phyloP scores from a whole-genome alignment of 805 yeast species.

The Kodamaea hsintzibuensis region DNA sequence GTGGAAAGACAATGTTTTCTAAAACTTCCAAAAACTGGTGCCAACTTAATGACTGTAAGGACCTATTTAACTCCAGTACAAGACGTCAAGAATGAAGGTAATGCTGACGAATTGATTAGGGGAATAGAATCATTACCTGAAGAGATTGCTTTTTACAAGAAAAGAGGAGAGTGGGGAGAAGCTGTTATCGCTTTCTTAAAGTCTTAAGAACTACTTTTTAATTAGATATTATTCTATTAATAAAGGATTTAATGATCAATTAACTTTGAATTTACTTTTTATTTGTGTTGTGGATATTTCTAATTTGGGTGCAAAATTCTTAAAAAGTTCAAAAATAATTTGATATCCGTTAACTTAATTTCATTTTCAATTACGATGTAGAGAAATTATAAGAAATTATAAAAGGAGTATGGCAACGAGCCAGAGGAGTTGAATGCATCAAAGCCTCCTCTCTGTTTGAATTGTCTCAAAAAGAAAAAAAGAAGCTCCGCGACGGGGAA shows the following conservation, averaged over 20 bases:
- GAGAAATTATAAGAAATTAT: too few relatives aligned
- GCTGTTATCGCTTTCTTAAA: slow-evolving; percentile 35
- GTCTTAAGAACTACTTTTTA: background rate
- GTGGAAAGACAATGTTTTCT: slow-evolving; percentile 40
- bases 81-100: slow-evolving; percentile 32
- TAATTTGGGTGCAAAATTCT: background rate
- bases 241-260: too few relatives aligned
- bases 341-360: too few relatives aligned
- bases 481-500: background rate
- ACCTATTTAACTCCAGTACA: slow-evolving; percentile 37
- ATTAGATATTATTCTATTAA: too few relatives aligned
- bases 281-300: too few relatives aligned
- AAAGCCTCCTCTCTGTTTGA: too few relatives aligned
- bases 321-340: too few relatives aligned
- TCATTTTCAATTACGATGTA: too few relatives aligned
- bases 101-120: slow-evolving; percentile 26
- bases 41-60: slow-evolving; percentile 37
- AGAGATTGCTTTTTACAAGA: slow-evolving; percentile 39
- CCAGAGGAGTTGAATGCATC: too few relatives aligned
- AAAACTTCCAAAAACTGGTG: slow-evolving; percentile 36
- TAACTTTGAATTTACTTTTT: too few relatives aligned
- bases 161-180: slow-evolving; percentile 38
- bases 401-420: too few relatives aligned
- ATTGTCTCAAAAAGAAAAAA: background rate
- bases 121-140: slow-evolving; percentile 41